Evolutionary conservation across 164 flowering plant genomes (phyloP).

Genomic region (Magnolia sinica): DNA sequence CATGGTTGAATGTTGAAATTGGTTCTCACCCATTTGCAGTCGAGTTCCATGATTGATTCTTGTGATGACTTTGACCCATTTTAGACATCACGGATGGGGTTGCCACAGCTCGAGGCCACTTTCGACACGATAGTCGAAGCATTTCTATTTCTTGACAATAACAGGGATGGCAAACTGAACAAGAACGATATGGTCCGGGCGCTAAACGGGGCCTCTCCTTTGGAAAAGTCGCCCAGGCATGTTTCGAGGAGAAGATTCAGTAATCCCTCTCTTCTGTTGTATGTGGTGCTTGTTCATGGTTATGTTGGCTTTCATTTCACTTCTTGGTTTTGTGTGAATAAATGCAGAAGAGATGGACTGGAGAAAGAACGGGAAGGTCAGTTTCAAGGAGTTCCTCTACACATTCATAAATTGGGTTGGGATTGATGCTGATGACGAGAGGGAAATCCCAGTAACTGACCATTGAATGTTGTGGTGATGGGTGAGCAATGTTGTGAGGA

Average conservation of each 20-base stretch:
- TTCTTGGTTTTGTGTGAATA: background rate
- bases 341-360: slow-evolving; percentile 81
- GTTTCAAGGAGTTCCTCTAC: slow-evolving; percentile 77
- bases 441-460: slow-evolving; percentile 8
- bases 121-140: slow-evolving; percentile 64
- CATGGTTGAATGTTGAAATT: background rate
- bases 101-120: slow-evolving; percentile 49
- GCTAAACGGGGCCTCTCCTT: slow-evolving; percentile 45
- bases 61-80: slow-evolving; percentile 16
- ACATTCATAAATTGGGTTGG: slow-evolving; percentile 71
- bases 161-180: slow-evolving; percentile 70
- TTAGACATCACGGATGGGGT: slow-evolving; percentile 43
- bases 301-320: background rate
- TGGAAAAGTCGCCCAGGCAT: slow-evolving; percentile 64
- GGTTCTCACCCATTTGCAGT: background rate
- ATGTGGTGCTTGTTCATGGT: background rate
- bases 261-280: slow-evolving; percentile 17
- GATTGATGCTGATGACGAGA: slow-evolving; percentile 45
- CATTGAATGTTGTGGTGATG: background rate
- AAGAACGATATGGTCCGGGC: slow-evolving; percentile 64
- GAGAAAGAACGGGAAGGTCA: slow-evolving; percentile 56
- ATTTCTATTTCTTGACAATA: slow-evolving; percentile 72
- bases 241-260: slow-evolving; percentile 54
- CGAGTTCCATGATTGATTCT: background rate
- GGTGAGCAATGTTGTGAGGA: background rate